Evolutionary conservation across 345 rosid genomes (phyloP).

Genomic region (Luvunga scandens): DNA sequence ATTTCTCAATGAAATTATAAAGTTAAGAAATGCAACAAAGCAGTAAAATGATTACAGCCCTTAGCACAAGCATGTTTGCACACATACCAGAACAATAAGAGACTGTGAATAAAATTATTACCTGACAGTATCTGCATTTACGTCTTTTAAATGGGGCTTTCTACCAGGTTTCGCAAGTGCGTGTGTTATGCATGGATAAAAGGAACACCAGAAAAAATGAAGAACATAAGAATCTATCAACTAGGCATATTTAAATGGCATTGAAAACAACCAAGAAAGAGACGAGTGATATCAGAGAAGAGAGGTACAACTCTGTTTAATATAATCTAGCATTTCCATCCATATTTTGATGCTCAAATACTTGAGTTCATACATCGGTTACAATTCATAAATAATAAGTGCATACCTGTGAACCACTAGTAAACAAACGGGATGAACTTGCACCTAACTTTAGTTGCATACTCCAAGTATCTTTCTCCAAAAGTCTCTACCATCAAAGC

Average conservation of each 20-base stretch:
- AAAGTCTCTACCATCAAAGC: constrained; percentile 69
- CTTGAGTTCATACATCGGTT: constrained; percentile 16
- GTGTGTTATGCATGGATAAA: neutral
- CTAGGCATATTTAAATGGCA: neutral
- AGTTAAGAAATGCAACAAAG: neutral
- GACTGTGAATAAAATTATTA: neutral
- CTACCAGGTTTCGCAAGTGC: neutral
- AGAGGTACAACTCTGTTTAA: neutral
- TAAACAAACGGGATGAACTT: constrained; percentile 79
- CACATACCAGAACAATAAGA: neutral
- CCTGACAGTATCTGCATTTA: neutral
- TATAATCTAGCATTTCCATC: neutral
- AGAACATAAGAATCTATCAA: neutral
- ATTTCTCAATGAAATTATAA: neutral
- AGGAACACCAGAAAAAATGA: neutral
- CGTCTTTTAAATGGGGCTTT: neutral
- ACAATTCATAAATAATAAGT: constrained; percentile 24
- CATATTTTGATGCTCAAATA: constrained; percentile 7
- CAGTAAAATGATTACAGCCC: neutral
- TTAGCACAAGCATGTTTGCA: neutral
- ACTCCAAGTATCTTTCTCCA: constrained; percentile 60
- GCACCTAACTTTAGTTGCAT: constrained; percentile 66
- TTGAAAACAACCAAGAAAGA: neutral
- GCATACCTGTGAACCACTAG: constrained; percentile 46
- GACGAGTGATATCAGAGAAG: neutral